phyloP scores from a whole-genome alignment of 805 yeast species.

The Lachancea nothofagi region DNA sequence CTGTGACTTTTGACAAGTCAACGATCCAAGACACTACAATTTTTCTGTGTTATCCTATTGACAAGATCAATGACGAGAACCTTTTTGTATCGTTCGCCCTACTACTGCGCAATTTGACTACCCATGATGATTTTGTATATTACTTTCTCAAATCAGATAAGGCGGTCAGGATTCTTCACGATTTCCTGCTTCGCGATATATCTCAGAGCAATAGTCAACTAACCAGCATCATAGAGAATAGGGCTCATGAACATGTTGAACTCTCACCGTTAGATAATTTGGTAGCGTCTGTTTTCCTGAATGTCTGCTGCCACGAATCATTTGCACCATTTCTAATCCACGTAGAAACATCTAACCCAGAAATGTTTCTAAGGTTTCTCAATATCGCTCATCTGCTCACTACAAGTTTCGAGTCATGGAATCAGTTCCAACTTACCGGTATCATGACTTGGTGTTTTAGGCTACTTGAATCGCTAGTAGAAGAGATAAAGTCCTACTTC shows the following conservation, averaged over 20 bases:
- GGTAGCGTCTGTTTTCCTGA: constrained; percentile 25
- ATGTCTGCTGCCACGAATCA: constrained; percentile 33
- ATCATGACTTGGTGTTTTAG: constrained; percentile 38
- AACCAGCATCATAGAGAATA: constrained; percentile 5
- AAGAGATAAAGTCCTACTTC: constrained; percentile 26
- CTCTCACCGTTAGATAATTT: constrained; percentile 13
- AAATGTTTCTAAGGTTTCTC: constrained; percentile 17
- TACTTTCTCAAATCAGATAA: constrained; percentile 19
- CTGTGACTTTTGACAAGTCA: constrained; percentile 17
- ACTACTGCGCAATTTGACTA: constrained; percentile 20
- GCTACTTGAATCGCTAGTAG: constrained; percentile 24
- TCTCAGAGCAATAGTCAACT: constrained; percentile 15
- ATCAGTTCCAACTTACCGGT: constrained; percentile 34
- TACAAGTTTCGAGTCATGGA: constrained; percentile 36
- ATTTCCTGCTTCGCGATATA: constrained; percentile 17
- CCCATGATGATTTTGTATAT: constrained; percentile 24
- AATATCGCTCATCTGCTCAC: constrained; percentile 31
- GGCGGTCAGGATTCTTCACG: constrained; percentile 16
- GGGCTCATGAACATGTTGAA: constrained; percentile 1
- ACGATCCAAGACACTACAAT: constrained; percentile 15
- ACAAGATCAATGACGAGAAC: constrained; percentile 7
- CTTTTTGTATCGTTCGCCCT: constrained; percentile 17
- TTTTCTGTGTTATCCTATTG: constrained; percentile 22
- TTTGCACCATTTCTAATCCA: constrained; percentile 28
- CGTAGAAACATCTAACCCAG: constrained; percentile 12